phyloP scores from a whole-genome alignment of 2,329 filamentous ascomycete species.

The Venturia effusa region DNA sequence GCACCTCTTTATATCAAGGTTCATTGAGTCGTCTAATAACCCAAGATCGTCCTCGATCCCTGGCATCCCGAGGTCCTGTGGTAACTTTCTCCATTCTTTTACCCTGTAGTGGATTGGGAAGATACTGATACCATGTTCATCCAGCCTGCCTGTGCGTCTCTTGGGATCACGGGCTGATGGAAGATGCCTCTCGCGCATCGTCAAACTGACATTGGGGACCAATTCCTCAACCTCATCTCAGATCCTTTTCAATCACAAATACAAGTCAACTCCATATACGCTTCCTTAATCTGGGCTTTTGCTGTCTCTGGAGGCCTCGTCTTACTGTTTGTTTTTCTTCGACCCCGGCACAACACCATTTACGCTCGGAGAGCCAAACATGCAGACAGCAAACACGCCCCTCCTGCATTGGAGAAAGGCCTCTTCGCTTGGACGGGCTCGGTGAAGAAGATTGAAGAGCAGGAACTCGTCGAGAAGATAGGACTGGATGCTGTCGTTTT shows the following conservation, averaged over 20 bases:
- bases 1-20: background rate
- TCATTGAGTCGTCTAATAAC: background rate
- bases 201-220: background rate
- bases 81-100: background rate
- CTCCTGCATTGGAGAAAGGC: slow-evolving; percentile 73
- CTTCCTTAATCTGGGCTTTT: slow-evolving; percentile 70
- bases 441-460: slow-evolving; percentile 66
- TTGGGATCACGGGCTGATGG: no score
- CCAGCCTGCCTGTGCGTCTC: background rate
- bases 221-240: slow-evolving; percentile 8
- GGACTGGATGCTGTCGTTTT: slow-evolving; percentile 90
- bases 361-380: slow-evolving; percentile 93
- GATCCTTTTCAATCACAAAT: slow-evolving; percentile 15
- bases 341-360: slow-evolving; percentile 82
- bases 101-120: background rate
- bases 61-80: background rate
- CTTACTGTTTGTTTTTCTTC: slow-evolving; percentile 74
- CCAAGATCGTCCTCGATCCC: background rate
- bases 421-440: slow-evolving; percentile 79
- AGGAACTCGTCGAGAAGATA: slow-evolving; percentile 65
- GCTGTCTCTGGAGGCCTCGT: slow-evolving; percentile 64
- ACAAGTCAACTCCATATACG: slow-evolving; percentile 54
- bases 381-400: slow-evolving; percentile 79
- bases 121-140: background rate
- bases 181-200: background rate